A percentile compares a stretch with the other conserved stretches of the same genome.
Evolutionary conservation across 805 yeast species (phyloP).

Genomic region (Candida succiphila): DNA sequence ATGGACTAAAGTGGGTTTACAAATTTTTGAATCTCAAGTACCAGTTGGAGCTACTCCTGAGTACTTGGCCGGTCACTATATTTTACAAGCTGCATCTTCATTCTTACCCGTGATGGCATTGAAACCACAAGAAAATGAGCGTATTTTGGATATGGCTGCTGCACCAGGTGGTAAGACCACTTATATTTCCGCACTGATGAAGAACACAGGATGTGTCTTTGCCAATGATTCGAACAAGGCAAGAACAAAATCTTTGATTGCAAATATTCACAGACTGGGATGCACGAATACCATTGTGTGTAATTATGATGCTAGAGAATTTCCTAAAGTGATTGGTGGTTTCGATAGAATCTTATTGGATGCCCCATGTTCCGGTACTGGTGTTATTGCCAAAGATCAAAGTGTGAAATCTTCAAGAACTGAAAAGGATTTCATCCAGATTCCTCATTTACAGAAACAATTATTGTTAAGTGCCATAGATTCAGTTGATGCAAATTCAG

Average conservation of each 20-base stretch:
- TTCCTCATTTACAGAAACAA: slow-evolving; percentile 95
- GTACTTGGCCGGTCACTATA: slow-evolving; percentile 95
- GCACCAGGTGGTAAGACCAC: slow-evolving; percentile 99
- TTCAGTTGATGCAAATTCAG: slow-evolving; percentile 87
- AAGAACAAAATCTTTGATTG: slow-evolving; percentile 92
- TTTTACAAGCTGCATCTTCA: slow-evolving; percentile 96
- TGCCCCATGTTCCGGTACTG: slow-evolving; percentile 99
- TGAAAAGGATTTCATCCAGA: slow-evolving; percentile 91
- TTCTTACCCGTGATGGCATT: slow-evolving; percentile 97
- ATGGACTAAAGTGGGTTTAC: slow-evolving; percentile 98
- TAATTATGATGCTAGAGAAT: slow-evolving; percentile 96
- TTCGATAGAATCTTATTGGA: slow-evolving; percentile 90
- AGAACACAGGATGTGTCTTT: slow-evolving; percentile 93
- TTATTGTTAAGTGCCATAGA: slow-evolving; percentile 90
- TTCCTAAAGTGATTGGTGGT: slow-evolving; percentile 97
- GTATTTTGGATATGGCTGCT: slow-evolving; percentile 97
- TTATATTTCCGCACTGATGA: slow-evolving; percentile 90
- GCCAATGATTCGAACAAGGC: slow-evolving; percentile 97
- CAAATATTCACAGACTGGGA: slow-evolving; percentile 94
- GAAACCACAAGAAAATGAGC: slow-evolving; percentile 94
- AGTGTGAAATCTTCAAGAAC: slow-evolving; percentile 89
- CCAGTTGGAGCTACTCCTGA: slow-evolving; percentile 99
- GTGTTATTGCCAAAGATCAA: slow-evolving; percentile 96
- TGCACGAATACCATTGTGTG: slow-evolving; percentile 95
- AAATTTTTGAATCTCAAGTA: slow-evolving; percentile 96